These are phyloP conservation scores for Trypanosomatidae sp. DNA, from an alignment of 208 protist genomes.

Conservation along the genomic window DNA sequence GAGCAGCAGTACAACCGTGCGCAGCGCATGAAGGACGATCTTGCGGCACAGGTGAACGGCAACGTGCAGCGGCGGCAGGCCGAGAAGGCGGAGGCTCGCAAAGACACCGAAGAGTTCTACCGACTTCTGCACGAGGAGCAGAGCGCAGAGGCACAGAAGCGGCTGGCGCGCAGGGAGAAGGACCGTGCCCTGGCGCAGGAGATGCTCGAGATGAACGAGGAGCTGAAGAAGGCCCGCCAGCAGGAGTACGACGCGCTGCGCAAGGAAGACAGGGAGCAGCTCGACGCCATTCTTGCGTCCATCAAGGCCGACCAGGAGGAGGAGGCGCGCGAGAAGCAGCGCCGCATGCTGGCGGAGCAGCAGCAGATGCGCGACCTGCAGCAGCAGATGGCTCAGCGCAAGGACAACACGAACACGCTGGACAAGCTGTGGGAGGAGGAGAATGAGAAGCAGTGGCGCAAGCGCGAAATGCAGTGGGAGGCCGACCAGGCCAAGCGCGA, in stretches of 20 bases:
- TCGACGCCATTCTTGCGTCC: constrained; percentile 60
- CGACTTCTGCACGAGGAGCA: constrained; percentile 74
- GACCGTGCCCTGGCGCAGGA: constrained; percentile 49
- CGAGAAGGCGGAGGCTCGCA: constrained; percentile 31
- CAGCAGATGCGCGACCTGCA: constrained; percentile 54
- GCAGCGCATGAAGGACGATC: constrained; percentile 46
- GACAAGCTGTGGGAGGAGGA: constrained; percentile 84
- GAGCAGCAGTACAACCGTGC: constrained; percentile 45
- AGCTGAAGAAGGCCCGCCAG: constrained; percentile 56
- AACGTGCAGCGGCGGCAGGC: constrained; percentile 46
- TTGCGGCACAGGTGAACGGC: constrained; percentile 70
- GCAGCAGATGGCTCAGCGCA: constrained; percentile 57
- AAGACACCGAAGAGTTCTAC: constrained; percentile 66
- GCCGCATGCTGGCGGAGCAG: constrained; percentile 26
- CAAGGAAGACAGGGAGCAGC: constrained; percentile 61
- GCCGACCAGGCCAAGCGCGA: constrained; percentile 66
- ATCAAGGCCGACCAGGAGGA: constrained; percentile 51
- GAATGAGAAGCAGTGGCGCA: constrained; percentile 78
- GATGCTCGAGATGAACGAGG: constrained; percentile 74
- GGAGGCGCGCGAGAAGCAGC: constrained; percentile 37
- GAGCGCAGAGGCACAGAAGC: constrained; percentile 43
- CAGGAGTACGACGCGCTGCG: constrained; percentile 71
- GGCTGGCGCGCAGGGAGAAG: constrained; percentile 28
- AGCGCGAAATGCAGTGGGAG: constrained; percentile 75
- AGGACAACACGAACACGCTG: constrained; percentile 45